Base-by-base conservation (phyloP, 306 rosid species). In the Acacia acuminata region DNA sequence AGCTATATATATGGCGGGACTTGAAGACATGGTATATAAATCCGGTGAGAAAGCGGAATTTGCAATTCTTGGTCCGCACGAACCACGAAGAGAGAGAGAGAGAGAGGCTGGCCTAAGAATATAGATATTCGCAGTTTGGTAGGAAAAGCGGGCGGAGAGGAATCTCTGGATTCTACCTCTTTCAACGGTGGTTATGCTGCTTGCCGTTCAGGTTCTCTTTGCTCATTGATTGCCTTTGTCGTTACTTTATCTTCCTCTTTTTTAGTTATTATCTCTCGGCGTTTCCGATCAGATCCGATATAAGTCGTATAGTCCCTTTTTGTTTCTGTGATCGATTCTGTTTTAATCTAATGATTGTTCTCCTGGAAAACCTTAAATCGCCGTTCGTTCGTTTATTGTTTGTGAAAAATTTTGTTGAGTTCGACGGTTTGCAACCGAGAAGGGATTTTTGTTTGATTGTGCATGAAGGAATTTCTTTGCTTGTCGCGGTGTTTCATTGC, bases 181-280 rank as follows among this genome's bases (percentile, higher is more conserved):
- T 89, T 90, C 96, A 97, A 88, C 98, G 99, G 98, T 92, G 91
- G 89, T 89, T 90, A 86, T 85, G 93, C 97, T 91, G 83, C 89
- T 86, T 89, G 85, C 88, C 86, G 87, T 82, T 89, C 91, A 89
- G 97, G 97, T 94, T 22, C 32, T 75, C 53, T 34, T 76, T 70
- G 5, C 65, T n/a, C 5, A 44, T 72, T 34, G 30, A n/a, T 58
- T 12, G 32, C 7, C 15, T 60, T 15, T 63, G 36, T 27, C 68
- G 60, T 47, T 10, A 27, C 9, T 2, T 19, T 19, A 1, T 43
- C 44, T 27, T 64, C 16, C 19, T 27, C 7, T 44, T 45, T 60
- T 51, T 60, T 4, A 0, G 11, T 14, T 60, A 11, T 65, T 40
- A 51, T 25, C 22, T 10, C 19, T 48, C 22, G 7, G 60, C 55